Evolutionary conservation across 1,284 basidiomycete genomes (phyloP).

Genomic region (Baeospora myosura): DNA sequence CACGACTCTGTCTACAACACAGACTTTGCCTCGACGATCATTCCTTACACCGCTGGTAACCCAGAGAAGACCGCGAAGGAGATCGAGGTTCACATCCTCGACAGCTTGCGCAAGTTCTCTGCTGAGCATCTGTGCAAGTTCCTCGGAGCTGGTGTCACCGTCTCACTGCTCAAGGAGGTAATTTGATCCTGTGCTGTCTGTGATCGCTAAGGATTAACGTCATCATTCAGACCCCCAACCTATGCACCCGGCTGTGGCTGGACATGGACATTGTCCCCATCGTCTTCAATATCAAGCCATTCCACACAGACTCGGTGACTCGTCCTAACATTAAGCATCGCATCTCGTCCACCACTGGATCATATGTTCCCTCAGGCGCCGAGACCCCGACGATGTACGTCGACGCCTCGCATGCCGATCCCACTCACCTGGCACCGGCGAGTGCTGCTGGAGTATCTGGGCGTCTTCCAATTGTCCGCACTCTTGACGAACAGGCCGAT

Average conservation of each 20-base stretch:
- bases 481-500: conserved; percentile 75
- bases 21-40: conserved; percentile 52
- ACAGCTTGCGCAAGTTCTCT: conserved; percentile 60
- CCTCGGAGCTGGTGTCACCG: conserved; percentile 49
- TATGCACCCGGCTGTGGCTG: conserved; percentile 73
- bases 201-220: conserved; percentile 11
- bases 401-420: conserved; percentile 37
- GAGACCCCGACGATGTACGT: conserved; percentile 67
- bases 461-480: conserved; percentile 65
- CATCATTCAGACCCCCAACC: conserved; percentile 50
- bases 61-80: conserved; percentile 44
- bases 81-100: conserved; percentile 56
- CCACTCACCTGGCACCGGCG: conserved; percentile 5
- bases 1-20: conserved; percentile 78
- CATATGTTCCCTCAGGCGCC: conserved; percentile 63
- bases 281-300: conserved; percentile 77
- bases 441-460: conserved; percentile 33
- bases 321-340: conserved; percentile 72
- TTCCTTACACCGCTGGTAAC: conserved; percentile 43
- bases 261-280: conserved; percentile 71
- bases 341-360: conserved; percentile 68
- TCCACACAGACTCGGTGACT: conserved; percentile 69
- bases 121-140: conserved; percentile 76
- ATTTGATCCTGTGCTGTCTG: conserved; percentile 13
- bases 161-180: conserved; percentile 36